Evolutionary conservation across 176 grass and related monocot species (phyloP).

Genomic region (Rhynchospora pubera): DNA sequence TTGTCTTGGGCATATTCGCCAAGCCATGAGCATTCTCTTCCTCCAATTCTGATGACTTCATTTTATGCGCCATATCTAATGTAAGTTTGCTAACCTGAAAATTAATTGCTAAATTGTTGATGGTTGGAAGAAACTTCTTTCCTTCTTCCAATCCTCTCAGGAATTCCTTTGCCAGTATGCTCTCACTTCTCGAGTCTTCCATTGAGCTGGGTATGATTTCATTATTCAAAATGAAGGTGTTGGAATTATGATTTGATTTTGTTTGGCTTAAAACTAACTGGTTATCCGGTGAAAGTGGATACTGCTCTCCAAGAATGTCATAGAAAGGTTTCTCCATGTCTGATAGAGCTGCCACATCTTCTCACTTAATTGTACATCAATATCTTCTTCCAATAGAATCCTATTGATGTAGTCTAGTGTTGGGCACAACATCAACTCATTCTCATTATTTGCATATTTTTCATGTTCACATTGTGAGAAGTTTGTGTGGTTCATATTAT

Average conservation of each 20-base stretch:
- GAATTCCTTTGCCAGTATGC: slow-evolving; percentile 22
- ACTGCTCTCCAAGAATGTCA: slow-evolving; percentile 30
- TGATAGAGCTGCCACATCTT: slow-evolving; percentile 15
- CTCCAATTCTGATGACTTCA: neutral
- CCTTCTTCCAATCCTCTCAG: slow-evolving; percentile 33
- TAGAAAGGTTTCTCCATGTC: slow-evolving; percentile 31
- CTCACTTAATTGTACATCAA: slow-evolving; percentile 14
- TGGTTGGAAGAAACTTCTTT: slow-evolving; percentile 26
- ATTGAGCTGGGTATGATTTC: neutral
- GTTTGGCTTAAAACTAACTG: neutral
- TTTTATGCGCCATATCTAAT: slow-evolving; percentile 4
- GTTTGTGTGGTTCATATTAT: neutral
- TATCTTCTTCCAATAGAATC: slow-evolving; percentile 32
- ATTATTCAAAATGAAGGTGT: neutral
- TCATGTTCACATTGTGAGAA: neutral
- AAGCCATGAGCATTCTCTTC: slow-evolving; percentile 3
- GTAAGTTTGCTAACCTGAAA: neutral
- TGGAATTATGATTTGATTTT: neutral
- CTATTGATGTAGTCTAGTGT: slow-evolving; percentile 27
- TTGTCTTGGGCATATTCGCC: slow-evolving; percentile 8
- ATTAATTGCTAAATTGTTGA: slow-evolving; percentile 39
- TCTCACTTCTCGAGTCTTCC: neutral
- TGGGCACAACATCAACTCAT: neutral
- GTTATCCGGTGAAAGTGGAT: neutral
- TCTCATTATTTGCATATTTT: neutral